Base-by-base conservation (phyloP, 73 alveolate genomes). In the Paramecium sonneborni region DNA sequence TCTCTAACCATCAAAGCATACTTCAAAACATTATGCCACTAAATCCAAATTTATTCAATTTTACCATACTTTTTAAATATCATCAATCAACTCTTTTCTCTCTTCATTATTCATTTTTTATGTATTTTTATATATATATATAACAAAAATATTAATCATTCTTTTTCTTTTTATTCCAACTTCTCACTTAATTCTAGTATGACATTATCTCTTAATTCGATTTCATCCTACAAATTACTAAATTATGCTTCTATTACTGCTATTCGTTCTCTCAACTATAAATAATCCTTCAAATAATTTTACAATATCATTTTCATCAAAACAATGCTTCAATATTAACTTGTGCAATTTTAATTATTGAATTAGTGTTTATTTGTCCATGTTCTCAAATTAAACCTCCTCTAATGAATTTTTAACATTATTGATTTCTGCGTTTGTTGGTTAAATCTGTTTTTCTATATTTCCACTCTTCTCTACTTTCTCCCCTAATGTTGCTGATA, bases 231-330 rank as follows among this genome's bases (percentile, higher is more conserved):
- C 14, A 72, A 72, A 72, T 32, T 38, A 72, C 86, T 72, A 2
- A 72, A 72, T 37, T 72, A 21, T 0, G 62, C 86, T 72, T 72
- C 58, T 0, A 35, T 37, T n/a, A 28, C n/a, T 12, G 86, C 86
- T 28, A 72, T 37, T 38, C 58, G 18, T 35, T 72, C 85, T 15
- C 86, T 72, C 57, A 34, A 72, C 86, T 72, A n/a, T 32, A 35
- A 72, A 38, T 35, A 35, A 34, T 35, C 55, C 14, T 15, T 41
- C 55, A 28, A 69, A 30, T 69, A 30, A 11, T 72, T 18, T 35
- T 72, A 72, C 85, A 11, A 30, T 30, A 69, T 69, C 85, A 72
- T 72, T 72, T 10, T 72, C 86, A 7, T 72, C 86, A 72, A 72
- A 72, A 72, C 86, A 72, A 72, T 32, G 28, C 34, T 72, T 72